Base-by-base conservation (phyloP, 768 basidiomycete species). In the Phanerodontia chrysosporium region DNA sequence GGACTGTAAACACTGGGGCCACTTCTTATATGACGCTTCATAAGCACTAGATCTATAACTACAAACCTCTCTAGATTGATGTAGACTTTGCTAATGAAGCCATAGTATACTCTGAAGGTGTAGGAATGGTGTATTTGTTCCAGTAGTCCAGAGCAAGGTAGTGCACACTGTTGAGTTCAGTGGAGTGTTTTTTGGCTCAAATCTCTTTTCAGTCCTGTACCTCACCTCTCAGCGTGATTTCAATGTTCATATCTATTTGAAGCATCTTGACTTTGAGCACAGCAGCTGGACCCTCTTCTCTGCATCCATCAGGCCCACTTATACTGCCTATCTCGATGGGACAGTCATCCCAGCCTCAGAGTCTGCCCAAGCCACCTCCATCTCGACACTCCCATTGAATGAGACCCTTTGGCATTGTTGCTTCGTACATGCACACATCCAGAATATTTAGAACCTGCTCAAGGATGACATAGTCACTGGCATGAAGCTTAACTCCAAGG, bases 1-100 rank as follows among this genome's bases (percentile, higher is more conserved):
- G 70, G 70, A 73, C 65, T 51, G 58, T 63, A 57, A 70, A 74
- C 64, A 71, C 69, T 63, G 72, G 70, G 29, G 70, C 71, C 61
- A 69, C 72, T 59, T 62, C 66, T 58, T 67, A 72, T 66, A 74
- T 73, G 72, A 70, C 69, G 4, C 69, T 72, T n/a, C 68, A 73
- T 61, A 60, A 65, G 3, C 51, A 68, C 45, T 73, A 67, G 70
- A 66, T 73, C n/a, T 18, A 25, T 32, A 55, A 52, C 45, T 21
- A 57, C 58, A 22, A 65, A 65, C 57, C 30, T 14, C 14, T 18
- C 10, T 7, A 12, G 8, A 9, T 70, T n/a, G n/a, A n/a, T n/a
- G n/a, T n/a, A n/a, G n/a, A n/a, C n/a, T n/a, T n/a, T n/a, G n/a
- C n/a, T n/a, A n/a, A n/a, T n/a, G n/a, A n/a, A n/a, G n/a, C n/a